Evolutionary conservation across 2,329 filamentous ascomycete species (phyloP).

Genomic region (Talaromyces marneffei): DNA sequence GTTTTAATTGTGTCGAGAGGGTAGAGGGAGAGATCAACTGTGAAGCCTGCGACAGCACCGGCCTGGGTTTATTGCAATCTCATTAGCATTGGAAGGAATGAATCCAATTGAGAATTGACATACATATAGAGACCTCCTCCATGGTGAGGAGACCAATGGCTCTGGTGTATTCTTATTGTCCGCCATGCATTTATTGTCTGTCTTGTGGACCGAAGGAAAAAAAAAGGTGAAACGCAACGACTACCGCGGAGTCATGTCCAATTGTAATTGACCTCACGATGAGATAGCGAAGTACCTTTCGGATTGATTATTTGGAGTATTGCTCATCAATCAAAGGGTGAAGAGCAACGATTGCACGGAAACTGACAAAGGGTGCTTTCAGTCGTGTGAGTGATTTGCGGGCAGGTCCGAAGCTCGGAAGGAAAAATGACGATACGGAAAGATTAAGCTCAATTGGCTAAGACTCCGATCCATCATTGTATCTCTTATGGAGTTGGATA

Average conservation of each 20-base stretch:
- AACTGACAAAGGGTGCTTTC: neutral
- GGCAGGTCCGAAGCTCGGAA: neutral
- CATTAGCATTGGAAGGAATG: neutral
- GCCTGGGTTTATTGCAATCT: slow-evolving; percentile 46
- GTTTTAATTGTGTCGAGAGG: slow-evolving; percentile 99
- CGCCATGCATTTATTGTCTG: slow-evolving; percentile 18
- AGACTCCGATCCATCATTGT: neutral
- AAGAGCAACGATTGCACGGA: neutral
- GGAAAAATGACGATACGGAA: neutral
- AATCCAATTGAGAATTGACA: neutral
- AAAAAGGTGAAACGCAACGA: neutral
- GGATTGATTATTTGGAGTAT: neutral
- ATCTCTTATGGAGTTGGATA: too few species aligned
- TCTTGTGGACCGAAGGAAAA: neutral
- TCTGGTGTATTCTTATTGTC: slow-evolving; percentile 26
- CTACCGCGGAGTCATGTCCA: slow-evolving; percentile 13
- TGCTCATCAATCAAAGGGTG: neutral
- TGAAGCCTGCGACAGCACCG: slow-evolving; percentile 86
- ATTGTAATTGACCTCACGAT: too few species aligned
- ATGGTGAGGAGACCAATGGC: slow-evolving; percentile 36
- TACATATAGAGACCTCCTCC: slow-evolving; percentile 34
- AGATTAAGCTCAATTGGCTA: neutral
- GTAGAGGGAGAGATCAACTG: slow-evolving; percentile 93
- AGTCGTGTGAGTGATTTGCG: neutral
- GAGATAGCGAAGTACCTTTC: neutral